A percentile compares a stretch with the other conserved stretches of the same genome.
These are phyloP conservation scores for Geranium brycei DNA, from an alignment of 345 rosid species.

Conservation along the genomic window DNA sequence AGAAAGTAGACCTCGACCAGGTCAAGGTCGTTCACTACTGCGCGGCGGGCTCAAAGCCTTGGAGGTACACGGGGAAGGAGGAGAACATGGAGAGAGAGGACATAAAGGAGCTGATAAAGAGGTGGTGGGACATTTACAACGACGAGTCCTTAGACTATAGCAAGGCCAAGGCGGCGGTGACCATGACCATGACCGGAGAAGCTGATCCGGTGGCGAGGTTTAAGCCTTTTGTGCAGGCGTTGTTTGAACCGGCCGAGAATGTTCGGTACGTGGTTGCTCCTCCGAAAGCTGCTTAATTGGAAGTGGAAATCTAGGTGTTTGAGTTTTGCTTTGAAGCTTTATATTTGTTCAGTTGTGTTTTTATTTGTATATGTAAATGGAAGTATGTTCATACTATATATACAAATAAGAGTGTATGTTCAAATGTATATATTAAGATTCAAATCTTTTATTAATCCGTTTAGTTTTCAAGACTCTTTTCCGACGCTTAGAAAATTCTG, in stretches of 20 bases:
- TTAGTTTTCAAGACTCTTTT: too few relatives aligned
- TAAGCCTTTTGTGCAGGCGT: slow-evolving; percentile 39
- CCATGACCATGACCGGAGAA: neutral
- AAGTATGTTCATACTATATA: too few relatives aligned
- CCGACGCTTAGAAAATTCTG: too few relatives aligned
- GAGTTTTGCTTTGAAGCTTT: too few relatives aligned
- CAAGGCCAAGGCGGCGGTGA: slow-evolving; percentile 6
- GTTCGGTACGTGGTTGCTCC: slow-evolving; percentile 52
- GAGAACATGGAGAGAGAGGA: slow-evolving; percentile 73
- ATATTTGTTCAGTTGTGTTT: too few relatives aligned
- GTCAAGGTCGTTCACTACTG: slow-evolving; percentile 80
- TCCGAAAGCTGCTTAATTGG: slow-evolving; percentile 46
- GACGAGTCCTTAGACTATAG: slow-evolving; percentile 51
- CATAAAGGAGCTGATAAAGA: slow-evolving; percentile 53
- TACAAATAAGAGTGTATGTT: too few relatives aligned
- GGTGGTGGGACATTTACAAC: slow-evolving; percentile 73
- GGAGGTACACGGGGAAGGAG: slow-evolving; percentile 86
- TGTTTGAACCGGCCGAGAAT: slow-evolving; percentile 33
- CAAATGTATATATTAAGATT: too few relatives aligned
- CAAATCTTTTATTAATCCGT: too few relatives aligned
- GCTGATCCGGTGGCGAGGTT: slow-evolving; percentile 16
- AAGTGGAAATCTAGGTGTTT: too few relatives aligned
- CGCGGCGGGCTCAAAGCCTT: slow-evolving; percentile 89
- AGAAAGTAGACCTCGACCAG: slow-evolving; percentile 56
- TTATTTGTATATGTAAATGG: too few relatives aligned